These are phyloP conservation scores for Nicotiana otophora DNA, from an alignment of 257 asterid genomes.

Conservation along the genomic window DNA sequence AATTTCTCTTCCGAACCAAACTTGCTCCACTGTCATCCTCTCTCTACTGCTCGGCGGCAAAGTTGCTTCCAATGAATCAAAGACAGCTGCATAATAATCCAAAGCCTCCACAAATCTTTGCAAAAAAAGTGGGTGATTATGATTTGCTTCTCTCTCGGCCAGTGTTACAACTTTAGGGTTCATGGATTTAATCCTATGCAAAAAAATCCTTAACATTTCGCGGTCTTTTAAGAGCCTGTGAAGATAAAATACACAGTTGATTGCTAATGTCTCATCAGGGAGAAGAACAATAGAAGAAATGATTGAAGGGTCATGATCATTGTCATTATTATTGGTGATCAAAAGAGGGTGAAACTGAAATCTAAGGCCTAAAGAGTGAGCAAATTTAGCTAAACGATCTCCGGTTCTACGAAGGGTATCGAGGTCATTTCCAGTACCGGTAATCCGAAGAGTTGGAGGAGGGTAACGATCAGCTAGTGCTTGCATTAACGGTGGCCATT, in stretches of 20 bases:
- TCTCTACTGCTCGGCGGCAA: conserved; percentile 80
- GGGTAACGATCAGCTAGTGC: conserved; percentile 80
- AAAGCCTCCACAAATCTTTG: conserved; percentile 79
- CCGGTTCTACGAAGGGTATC: conserved; percentile 74
- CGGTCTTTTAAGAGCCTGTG: conserved; percentile 58
- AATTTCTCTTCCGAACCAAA: conserved; percentile 87
- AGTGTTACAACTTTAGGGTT: conserved; percentile 55
- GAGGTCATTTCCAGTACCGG: conserved; percentile 71
- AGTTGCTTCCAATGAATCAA: conserved; percentile 88
- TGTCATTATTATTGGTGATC: conserved; percentile 25
- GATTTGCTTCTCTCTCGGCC: conserved; percentile 81
- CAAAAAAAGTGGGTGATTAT: conserved; percentile 65
- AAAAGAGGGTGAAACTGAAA: conserved; percentile 81
- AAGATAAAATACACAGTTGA: conserved; percentile 80
- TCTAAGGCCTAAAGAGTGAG: conserved; percentile 67
- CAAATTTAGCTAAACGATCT: conserved; percentile 75
- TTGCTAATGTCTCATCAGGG: conserved; percentile 74
- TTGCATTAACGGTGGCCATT: conserved; percentile 98
- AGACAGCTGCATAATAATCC: conserved; percentile 77
- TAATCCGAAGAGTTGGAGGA: conserved; percentile 71
- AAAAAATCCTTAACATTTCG: conserved; percentile 56
- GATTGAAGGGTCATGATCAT: conserved; percentile 36
- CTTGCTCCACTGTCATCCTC: conserved; percentile 66
- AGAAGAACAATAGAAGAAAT: conserved; percentile 32
- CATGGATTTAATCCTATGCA: conserved; percentile 57